Base-by-base conservation (phyloP, 805 yeast genomes). In the Saccharomycopsis oosterbeekiorum region DNA sequence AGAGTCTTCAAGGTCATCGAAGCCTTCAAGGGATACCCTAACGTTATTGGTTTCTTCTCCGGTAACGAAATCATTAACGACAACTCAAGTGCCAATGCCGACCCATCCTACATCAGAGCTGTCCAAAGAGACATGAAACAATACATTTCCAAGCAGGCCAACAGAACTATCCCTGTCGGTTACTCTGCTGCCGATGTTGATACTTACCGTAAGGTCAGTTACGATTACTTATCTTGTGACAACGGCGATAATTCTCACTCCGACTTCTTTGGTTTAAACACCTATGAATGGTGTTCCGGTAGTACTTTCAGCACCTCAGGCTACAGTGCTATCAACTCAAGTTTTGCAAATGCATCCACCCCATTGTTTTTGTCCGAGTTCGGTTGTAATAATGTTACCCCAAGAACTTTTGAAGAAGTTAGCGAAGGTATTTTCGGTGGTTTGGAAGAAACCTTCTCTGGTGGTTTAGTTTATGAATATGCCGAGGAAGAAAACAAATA, bases 261-360 rank as follows among this genome's bases (percentile, higher is more conserved):
- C n/a, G 97, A 93, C 72, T 91, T 93, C 78, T 91, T 88, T 72
- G 99, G 97, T 14, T 82, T 93, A 70, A 93, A 94, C 77, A 89
- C 96, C 59, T 94, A 94, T 74, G 87, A 90, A 64, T 93, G 98
- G 98, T 94, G 98, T 76, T 89, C 96, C 0, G 89, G 89, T 55
- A 69, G 74, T 41, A 64, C 68, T 15, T 89, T 87, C 85, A 65
- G 74, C 19, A 73, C 82, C 8, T 84, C 92, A 2, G 97, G 96
- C 54, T 92, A 88, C 72, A 81, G 76, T 55, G 70, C 70, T 17
- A 76, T 89, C 66, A 83, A 84, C 67, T 69, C 81, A 56, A 81
- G 84, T 39, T 81, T 81, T 70, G 67, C 76, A 53, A 81, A 85
- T 72, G 78, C 85, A 60, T 78, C 86, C 1, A 78, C 85, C 62